These are phyloP conservation scores for Rhinocladiella mackenziei DNA, from an alignment of 2,329 filamentous ascomycete genomes.

Conservation along the genomic window DNA sequence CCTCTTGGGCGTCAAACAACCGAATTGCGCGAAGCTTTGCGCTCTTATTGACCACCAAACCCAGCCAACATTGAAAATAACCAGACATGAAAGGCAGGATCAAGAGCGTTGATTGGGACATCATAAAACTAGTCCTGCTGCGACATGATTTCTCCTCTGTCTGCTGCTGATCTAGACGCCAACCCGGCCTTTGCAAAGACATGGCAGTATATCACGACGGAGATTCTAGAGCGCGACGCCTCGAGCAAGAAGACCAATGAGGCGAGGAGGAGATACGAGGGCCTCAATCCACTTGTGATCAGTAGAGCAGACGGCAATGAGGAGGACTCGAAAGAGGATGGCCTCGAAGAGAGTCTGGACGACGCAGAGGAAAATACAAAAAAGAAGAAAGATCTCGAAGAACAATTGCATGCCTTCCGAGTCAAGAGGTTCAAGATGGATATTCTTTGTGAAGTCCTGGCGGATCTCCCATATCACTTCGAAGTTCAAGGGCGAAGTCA, in stretches of 20 bases:
- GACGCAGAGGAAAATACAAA: background rate
- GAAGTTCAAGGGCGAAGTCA: too few relatives aligned
- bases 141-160: conserved; percentile 42
- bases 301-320: too few relatives aligned
- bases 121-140: background rate
- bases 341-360: background rate
- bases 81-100: too few relatives aligned
- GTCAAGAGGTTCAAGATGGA: conserved; percentile 31
- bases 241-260: conserved; percentile 36
- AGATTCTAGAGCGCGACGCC: conserved; percentile 40
- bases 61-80: too few relatives aligned
- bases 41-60: too few relatives aligned
- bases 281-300: too few relatives aligned
- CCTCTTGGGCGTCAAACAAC: too few relatives aligned
- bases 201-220: conserved; percentile 39
- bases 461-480: conserved; percentile 5
- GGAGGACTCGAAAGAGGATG: conserved; percentile 9
- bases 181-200: conserved; percentile 44
- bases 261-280: conserved; percentile 30
- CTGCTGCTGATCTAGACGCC: conserved; percentile 37
- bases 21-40: too few relatives aligned
- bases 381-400: conserved; percentile 2
- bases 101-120: too few relatives aligned
- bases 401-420: conserved; percentile 6
- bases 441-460: conserved; percentile 30